phyloP scores from a whole-genome alignment of 1,284 basidiomycete genomes.

The Malassezia sympodialis region DNA sequence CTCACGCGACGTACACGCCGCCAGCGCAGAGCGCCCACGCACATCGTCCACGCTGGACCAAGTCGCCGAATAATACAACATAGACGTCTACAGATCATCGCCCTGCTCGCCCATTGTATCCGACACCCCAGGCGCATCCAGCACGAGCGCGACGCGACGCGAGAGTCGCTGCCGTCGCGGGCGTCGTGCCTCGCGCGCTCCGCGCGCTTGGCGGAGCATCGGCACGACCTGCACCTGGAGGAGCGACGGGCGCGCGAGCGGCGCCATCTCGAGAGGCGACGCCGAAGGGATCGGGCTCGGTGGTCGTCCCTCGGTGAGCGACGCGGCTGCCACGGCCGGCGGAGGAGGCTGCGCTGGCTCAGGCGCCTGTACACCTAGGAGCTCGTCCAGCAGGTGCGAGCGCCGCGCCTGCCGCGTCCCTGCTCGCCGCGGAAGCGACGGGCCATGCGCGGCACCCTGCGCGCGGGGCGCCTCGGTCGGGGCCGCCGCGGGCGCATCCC shows the following conservation, averaged over 20 bases:
- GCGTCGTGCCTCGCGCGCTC: neutral
- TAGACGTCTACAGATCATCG: neutral
- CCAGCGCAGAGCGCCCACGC: neutral
- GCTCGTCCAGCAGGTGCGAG: conserved; percentile 9
- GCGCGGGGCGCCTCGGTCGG: too few relatives aligned
- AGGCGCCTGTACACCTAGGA: conserved; percentile 1
- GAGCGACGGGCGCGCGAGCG: conserved; percentile 3
- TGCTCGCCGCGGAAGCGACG: conserved; percentile 7
- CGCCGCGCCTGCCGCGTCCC: conserved; percentile 5
- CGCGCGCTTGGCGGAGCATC: neutral
- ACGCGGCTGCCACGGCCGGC: neutral
- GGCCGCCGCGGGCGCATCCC: too few relatives aligned
- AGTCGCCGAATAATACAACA: neutral
- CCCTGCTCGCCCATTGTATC: neutral
- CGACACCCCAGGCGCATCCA: neutral
- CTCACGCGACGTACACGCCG: conserved; percentile 31
- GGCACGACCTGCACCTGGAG: conserved; percentile 8
- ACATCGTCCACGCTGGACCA: conserved; percentile 3
- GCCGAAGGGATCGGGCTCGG: neutral
- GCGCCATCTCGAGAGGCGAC: neutral
- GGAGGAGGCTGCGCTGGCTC: neutral
- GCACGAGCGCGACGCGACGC: neutral
- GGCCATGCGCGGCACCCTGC: too few relatives aligned
- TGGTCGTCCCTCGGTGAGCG: neutral
- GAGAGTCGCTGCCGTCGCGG: neutral